Evolutionary conservation across 1,284 basidiomycete genomes (phyloP).

Genomic region (Sanghuangporus sanghuang): DNA sequence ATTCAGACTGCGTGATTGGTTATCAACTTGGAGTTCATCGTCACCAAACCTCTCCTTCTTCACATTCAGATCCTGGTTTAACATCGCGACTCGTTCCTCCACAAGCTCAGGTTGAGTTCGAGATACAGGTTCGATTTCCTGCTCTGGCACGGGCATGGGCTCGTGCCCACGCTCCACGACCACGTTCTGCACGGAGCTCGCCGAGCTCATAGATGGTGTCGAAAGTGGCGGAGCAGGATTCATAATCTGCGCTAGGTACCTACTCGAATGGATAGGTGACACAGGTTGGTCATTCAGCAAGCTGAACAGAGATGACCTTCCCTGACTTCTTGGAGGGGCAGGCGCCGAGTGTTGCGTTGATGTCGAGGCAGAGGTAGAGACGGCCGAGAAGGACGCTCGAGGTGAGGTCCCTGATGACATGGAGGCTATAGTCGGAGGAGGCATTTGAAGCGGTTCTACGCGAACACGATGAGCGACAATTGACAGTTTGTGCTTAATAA

Average conservation of each 20-base stretch:
- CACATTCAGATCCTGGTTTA: too few relatives aligned
- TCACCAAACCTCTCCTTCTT: too few relatives aligned
- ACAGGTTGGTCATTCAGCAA: constrained; percentile 13
- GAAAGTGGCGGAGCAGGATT: not conserved
- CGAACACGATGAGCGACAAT: constrained; percentile 26
- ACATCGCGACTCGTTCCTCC: too few relatives aligned
- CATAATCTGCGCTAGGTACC: not conserved
- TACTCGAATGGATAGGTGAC: constrained; percentile 7
- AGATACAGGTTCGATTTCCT: too few relatives aligned
- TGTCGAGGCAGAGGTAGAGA: constrained; percentile 29
- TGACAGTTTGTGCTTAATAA: not conserved
- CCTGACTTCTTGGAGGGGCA: constrained; percentile 25
- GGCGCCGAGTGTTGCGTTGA: constrained; percentile 21
- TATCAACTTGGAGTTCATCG: too few relatives aligned
- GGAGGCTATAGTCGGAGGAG: not conserved
- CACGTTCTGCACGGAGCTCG: not conserved
- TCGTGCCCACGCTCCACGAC: not conserved
- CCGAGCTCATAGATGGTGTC: not conserved
- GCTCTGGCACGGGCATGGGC: not conserved
- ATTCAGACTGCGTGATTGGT: too few relatives aligned
- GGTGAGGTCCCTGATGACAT: constrained; percentile 19
- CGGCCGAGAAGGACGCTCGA: not conserved
- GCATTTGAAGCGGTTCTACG: constrained; percentile 41
- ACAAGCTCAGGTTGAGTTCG: too few relatives aligned
- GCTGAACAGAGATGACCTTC: constrained; percentile 11